A percentile compares a stretch with the other conserved stretches of the same genome.
Evolutionary conservation across 495 filamentous ascomycete genomes (phyloP).

Genomic region (Immersiella caudata): DNA sequence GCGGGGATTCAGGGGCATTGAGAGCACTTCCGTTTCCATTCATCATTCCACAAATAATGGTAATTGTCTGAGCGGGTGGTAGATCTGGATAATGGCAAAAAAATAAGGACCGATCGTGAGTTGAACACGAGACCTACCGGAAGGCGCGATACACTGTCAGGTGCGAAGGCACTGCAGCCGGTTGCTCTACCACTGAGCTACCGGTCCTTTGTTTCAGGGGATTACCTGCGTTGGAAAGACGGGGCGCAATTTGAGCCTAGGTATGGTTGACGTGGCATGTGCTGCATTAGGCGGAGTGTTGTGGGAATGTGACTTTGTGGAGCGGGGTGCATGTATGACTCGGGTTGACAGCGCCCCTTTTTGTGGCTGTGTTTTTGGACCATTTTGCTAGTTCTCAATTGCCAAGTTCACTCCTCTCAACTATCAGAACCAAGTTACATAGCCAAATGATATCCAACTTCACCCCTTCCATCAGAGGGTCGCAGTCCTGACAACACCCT

Average conservation of each 20-base stretch:
- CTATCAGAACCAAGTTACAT: too few relatives aligned
- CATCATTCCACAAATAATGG: not conserved
- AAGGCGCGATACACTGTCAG: too few relatives aligned
- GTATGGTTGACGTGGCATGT: too few relatives aligned
- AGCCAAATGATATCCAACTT: not conserved
- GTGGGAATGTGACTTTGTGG: too few relatives aligned
- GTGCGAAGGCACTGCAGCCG: conserved; percentile 12
- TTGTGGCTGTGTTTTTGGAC: too few relatives aligned
- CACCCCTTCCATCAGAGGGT: conserved; percentile 25
- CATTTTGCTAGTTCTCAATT: too few relatives aligned
- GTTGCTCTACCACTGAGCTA: conserved; percentile 18
- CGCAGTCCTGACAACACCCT: conserved; percentile 28
- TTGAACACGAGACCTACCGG: conserved; percentile 18
- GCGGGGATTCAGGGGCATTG: not conserved
- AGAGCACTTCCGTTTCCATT: not conserved
- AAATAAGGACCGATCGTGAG: conserved; percentile 13
- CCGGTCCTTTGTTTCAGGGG: conserved; percentile 4
- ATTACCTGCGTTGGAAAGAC: too few relatives aligned
- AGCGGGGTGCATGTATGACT: too few relatives aligned
- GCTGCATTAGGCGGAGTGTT: too few relatives aligned
- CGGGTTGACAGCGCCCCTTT: too few relatives aligned
- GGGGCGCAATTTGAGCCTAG: too few relatives aligned
- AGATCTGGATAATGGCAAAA: not conserved
- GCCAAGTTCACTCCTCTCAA: too few relatives aligned
- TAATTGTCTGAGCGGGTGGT: not conserved